Evolutionary conservation across 139 green algal species (phyloP).

Genomic region (Parachlorella kessleri): DNA sequence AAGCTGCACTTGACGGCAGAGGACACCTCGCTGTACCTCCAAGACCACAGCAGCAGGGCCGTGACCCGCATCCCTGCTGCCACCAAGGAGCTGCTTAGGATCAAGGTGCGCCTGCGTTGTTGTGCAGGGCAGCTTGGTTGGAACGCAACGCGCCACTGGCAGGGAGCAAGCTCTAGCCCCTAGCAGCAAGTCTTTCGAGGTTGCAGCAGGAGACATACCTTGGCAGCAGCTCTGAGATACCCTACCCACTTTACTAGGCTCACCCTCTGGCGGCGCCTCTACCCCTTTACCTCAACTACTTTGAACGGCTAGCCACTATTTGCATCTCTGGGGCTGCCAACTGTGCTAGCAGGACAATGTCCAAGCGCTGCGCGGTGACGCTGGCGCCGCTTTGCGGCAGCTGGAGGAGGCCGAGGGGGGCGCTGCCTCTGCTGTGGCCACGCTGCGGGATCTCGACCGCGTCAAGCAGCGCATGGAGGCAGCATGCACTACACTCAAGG

Average conservation of each 20-base stretch:
- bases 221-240: too few relatives aligned
- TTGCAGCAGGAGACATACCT: too few relatives aligned
- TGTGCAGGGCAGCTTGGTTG: too few relatives aligned
- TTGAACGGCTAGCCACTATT: too few relatives aligned
- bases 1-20: constrained; percentile 78
- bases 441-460: constrained; percentile 58
- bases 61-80: constrained; percentile 84
- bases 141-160: too few relatives aligned
- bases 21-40: constrained; percentile 71
- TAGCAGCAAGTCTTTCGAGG: too few relatives aligned
- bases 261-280: too few relatives aligned
- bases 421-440: constrained; percentile 23
- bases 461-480: constrained; percentile 86
- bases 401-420: constrained; percentile 7
- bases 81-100: constrained; percentile 74
- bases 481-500: constrained; percentile 80
- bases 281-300: too few relatives aligned
- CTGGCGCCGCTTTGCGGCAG: constrained; percentile 27
- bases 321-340: too few relatives aligned
- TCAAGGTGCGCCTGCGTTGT: constrained; percentile 43
- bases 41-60: constrained; percentile 64
- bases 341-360: constrained; percentile 69
- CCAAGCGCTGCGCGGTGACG: constrained; percentile 40
- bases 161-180: too few relatives aligned
- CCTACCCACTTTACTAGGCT: too few relatives aligned